A percentile compares a stretch with the other conserved stretches of the same genome.
These are phyloP conservation scores for Botrytis paeoniae DNA, from an alignment of 2,329 filamentous ascomycete species.

Conservation along the genomic window DNA sequence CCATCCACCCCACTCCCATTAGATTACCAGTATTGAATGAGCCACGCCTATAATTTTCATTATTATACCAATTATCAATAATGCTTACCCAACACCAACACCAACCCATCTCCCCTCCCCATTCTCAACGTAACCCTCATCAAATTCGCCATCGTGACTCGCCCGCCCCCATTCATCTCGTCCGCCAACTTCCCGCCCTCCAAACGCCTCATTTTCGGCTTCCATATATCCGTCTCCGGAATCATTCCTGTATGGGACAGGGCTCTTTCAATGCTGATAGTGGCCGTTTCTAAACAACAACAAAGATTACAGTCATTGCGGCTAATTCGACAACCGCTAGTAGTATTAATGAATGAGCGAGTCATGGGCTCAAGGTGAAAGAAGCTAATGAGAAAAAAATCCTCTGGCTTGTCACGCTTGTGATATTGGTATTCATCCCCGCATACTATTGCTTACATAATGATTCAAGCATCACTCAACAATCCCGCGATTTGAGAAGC, in stretches of 20 bases:
- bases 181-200: background rate
- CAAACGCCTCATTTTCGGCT: background rate
- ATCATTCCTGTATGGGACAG: background rate
- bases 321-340: background rate
- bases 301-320: background rate
- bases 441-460: background rate
- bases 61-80: background rate
- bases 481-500: background rate
- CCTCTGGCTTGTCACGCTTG: background rate
- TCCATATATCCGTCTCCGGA: background rate
- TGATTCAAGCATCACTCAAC: background rate
- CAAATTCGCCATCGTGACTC: background rate
- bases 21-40: background rate
- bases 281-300: conserved; percentile 13
- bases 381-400: background rate
- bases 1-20: background rate
- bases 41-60: background rate
- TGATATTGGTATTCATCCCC: background rate
- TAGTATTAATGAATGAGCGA: background rate
- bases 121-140: background rate
- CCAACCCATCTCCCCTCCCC: background rate
- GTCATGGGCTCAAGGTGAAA: background rate
- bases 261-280: background rate
- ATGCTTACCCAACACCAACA: background rate
- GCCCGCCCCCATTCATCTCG: background rate